Percentiles rank a stretch among this genome's conserved stretches.
Conservation (phyloP, 805 yeast species). For the Yamadazyma takamatsuzukensis region DNA sequence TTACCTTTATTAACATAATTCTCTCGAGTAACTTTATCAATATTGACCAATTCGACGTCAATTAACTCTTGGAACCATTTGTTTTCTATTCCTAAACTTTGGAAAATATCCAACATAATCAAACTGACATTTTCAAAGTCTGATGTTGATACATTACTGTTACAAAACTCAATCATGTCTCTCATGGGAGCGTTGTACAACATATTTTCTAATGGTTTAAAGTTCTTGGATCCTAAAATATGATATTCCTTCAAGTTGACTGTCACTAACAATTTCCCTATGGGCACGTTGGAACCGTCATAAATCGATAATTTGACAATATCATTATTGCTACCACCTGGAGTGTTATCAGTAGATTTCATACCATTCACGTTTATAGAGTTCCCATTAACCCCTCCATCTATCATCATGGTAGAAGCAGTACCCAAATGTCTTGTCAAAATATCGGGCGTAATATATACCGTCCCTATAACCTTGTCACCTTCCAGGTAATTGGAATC, state of each 20-base stretch:
- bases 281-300: constrained; percentile 36
- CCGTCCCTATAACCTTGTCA: constrained; percentile 50
- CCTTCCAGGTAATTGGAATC: constrained; percentile 10
- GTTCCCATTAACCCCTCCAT: constrained; percentile 17
- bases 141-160: constrained; percentile 31
- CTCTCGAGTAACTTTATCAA: constrained; percentile 43
- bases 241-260: constrained; percentile 50
- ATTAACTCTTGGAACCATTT: constrained; percentile 72
- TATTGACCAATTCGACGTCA: constrained; percentile 56
- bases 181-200: constrained; percentile 50
- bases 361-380: constrained; percentile 18
- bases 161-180: constrained; percentile 49
- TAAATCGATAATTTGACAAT: constrained; percentile 45
- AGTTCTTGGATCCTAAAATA: constrained; percentile 58
- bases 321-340: constrained; percentile 21
- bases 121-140: constrained; percentile 54
- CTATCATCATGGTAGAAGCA: constrained; percentile 33
- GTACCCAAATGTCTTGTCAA: constrained; percentile 30
- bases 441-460: constrained; percentile 52
- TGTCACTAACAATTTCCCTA: constrained; percentile 58
- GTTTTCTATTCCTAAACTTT: constrained; percentile 62
- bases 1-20: constrained; percentile 26
- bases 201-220: constrained; percentile 60
- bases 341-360: constrained; percentile 4
- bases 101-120: constrained; percentile 70